Evolutionary conservation across 345 rosid genomes (phyloP), one percentile per base, ranked within the genome.

Genomic region (Zanthoxylum bungeanum): DNA sequence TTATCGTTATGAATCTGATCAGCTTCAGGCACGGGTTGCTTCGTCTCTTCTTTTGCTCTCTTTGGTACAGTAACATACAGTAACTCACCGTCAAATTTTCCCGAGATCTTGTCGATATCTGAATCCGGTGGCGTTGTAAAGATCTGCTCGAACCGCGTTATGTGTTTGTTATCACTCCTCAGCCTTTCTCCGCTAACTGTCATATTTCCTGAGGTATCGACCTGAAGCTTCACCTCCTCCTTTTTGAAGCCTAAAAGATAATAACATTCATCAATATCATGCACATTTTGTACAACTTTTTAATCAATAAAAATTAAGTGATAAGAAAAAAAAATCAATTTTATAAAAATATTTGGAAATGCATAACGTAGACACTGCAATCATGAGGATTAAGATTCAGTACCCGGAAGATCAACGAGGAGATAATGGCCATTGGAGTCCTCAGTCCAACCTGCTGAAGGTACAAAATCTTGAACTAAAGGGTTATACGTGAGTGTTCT

Each of bases 351-450:
- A n/a, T n/a, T n/a, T n/a, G n/a, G n/a, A n/a, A n/a, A n/a, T n/a
- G n/a, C n/a, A n/a, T n/a, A n/a, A n/a, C n/a, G n/a, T n/a, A n/a
- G n/a, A n/a, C n/a, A n/a, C n/a, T n/a, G n/a, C n/a, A n/a, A n/a
- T n/a, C n/a, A n/a, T n/a, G n/a, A n/a, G n/a, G n/a, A n/a, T n/a
- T n/a, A n/a, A n/a, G n/a, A n/a, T n/a, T n/a, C n/a, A 42, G 14
- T 86, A 86, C 93, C 88, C 1, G 89, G 93, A 69, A 88, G 88
- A 78, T 83, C 79, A 21, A 88, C 39, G 3, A 82, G 83, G 72
- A 88, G 89, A 78, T 55, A 76, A 74, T 79, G 78, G 77, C 47
- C 60, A 19, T 73, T 28, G 7, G 77, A 47, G 73, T 86, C 89
- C 47, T 85, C 84, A 0, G 68, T 68, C 93, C 90, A 88, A 67